phyloP scores from a whole-genome alignment of 208 protist genomes.

The Leishmania turanica region DNA sequence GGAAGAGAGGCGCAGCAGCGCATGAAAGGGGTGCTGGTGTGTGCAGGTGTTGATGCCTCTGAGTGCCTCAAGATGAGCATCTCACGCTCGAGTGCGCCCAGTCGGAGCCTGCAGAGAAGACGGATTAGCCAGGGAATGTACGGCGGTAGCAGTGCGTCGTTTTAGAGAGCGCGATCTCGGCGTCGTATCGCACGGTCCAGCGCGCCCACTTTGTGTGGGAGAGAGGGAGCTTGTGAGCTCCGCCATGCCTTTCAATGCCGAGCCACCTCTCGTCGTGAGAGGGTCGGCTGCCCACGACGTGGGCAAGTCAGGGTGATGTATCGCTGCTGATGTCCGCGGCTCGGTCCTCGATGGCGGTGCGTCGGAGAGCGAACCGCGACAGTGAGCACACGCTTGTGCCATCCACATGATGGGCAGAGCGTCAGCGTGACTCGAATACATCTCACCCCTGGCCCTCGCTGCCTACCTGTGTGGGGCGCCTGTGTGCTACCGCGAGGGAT shows the following conservation, averaged over 20 bases:
- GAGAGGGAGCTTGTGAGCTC: too few relatives aligned
- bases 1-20: not conserved
- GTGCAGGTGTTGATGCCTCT: not conserved
- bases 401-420: not conserved
- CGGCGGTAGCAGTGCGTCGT: not conserved
- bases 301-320: too few relatives aligned
- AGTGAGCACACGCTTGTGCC: not conserved
- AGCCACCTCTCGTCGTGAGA: too few relatives aligned
- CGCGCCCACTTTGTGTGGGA: too few relatives aligned
- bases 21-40: not conserved
- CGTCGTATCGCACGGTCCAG: not conserved
- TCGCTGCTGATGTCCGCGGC: not conserved
- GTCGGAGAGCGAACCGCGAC: not conserved
- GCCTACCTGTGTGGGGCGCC: not conserved
- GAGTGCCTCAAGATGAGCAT: not conserved
- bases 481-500: not conserved
- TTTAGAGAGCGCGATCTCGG: not conserved
- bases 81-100: not conserved
- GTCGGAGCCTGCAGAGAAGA: not conserved
- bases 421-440: not conserved
- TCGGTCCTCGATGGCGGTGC: not conserved
- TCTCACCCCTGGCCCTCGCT: not conserved
- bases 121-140: not conserved
- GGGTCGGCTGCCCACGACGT: too few relatives aligned
- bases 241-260: too few relatives aligned